Evolutionary conservation across 1,284 basidiomycete genomes (phyloP), one percentile per base, ranked within the genome.

Genomic region (Ganoderma multipileum): DNA sequence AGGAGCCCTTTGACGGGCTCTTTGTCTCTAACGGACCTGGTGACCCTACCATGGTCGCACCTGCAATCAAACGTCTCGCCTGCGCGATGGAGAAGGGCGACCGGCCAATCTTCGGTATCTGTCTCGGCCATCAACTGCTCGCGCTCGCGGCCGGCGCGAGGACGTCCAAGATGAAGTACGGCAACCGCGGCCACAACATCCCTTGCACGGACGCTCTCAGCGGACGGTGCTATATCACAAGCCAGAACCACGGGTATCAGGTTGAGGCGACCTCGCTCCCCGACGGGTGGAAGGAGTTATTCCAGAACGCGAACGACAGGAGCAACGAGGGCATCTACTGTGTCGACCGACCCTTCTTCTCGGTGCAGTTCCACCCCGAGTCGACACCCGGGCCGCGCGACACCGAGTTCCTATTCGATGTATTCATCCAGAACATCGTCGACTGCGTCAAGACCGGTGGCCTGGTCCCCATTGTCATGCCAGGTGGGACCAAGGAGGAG

Each of bases 281-380:
- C 26, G 72, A 80, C 4, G 95, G 94, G 20, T 99, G 98, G 98
- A 92, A 92, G 79, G 95, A 97, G 78, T 86, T 99, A 36, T 99
- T 99, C 85, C 87, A 87, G 77, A 99, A 99, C 79, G 97, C 98
- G 68, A 99, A 99, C 83, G 98, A 99, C 78, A 90, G 89, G 68
- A 96, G 94, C 77, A 99, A 99, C 81, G 98, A 99, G 81, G 98
- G 98, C 76, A 98, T 99, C 77, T 98, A 96, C 84, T 95, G 89
- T 80, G 91, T 92, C 73, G 88, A 91, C 78, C 93, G 92, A 74
- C 97, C 97, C 1, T 98, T 95, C 86, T 99, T 99, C 83, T 98
- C 96, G 52, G 97, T 99, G n/a, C 98, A 99, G 80, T 99, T 99
- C 87, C 98, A 99, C 81, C 98, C 98, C 47, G 98, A 99, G 81